Percentiles rank a stretch among this genome's conserved stretches.
These are phyloP conservation scores for Coemansia reversa DNA, from an alignment of 192 early-diverging fungal species.

Conservation along the genomic window DNA sequence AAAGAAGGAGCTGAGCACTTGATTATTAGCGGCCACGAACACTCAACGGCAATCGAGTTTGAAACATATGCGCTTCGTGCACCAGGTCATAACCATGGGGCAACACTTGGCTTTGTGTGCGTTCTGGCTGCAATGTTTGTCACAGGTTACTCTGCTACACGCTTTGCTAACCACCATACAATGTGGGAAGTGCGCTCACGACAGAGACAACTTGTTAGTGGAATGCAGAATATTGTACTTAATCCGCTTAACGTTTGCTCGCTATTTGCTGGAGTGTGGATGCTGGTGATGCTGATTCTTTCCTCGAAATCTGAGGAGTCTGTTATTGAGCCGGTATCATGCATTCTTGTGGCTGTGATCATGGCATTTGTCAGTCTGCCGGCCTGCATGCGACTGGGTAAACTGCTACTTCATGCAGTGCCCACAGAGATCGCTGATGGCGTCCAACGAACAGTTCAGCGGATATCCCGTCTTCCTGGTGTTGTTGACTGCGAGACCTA, in stretches of 20 bases:
- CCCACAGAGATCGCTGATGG: conserved; percentile 4
- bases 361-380: conserved; percentile 33
- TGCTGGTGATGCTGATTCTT: conserved; percentile 19
- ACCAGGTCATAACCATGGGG: conserved; percentile 11
- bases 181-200: conserved; percentile 28
- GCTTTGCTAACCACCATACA: conserved; percentile 33
- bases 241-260: conserved; percentile 43
- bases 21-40: conserved; percentile 25
- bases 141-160: conserved; percentile 23
- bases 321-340: conserved; percentile 34
- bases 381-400: conserved; percentile 32
- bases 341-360: conserved; percentile 23
- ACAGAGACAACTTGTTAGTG: conserved; percentile 3
- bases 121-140: conserved; percentile 17
- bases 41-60: conserved; percentile 26
- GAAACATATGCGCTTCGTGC: conserved; percentile 28
- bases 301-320: conserved; percentile 26
- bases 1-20: conserved; percentile 49
- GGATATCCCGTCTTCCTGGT: conserved; percentile 22
- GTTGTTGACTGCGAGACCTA: conserved; percentile 21
- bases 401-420: conserved; percentile 22
- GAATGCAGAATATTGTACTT: conserved; percentile 26
- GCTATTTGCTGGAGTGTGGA: conserved; percentile 34
- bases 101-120: conserved; percentile 6
- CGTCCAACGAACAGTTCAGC: conserved; percentile 11